Evolutionary conservation across 345 rosid species (phyloP).

Genomic region (Citrus hindsii): DNA sequence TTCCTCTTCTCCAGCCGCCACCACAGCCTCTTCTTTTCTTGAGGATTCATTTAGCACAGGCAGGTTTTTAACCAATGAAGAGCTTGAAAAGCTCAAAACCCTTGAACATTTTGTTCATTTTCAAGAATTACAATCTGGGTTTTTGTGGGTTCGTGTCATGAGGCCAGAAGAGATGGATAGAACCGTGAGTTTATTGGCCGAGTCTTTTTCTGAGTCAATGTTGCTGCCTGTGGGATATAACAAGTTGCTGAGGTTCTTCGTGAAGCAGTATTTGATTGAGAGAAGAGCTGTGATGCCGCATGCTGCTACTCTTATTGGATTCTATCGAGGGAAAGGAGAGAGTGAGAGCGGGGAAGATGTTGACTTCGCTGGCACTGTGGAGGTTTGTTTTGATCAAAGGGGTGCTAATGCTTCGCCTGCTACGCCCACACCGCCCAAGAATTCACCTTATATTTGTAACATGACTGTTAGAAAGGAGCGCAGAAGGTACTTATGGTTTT

Average conservation of each 20-base stretch:
- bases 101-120: conserved; percentile 62
- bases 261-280: conserved; percentile 83
- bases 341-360: conserved; percentile 26
- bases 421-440: conserved; percentile 69
- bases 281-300: conserved; percentile 67
- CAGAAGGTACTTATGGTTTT: conserved; percentile 46
- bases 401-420: conserved; percentile 82
- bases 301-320: conserved; percentile 78
- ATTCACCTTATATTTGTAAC: conserved; percentile 81
- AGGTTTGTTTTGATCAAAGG: conserved; percentile 67
- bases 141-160: conserved; percentile 69
- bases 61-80: conserved; percentile 62
- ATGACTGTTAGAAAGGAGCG: conserved; percentile 76
- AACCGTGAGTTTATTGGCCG: conserved; percentile 64
- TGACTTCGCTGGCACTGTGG: conserved; percentile 85
- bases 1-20: conserved; percentile 36
- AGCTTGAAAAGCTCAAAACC: conserved; percentile 57
- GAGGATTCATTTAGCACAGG: conserved; percentile 58
- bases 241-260: conserved; percentile 60
- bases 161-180: conserved; percentile 68
- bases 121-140: conserved; percentile 54
- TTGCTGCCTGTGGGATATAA: conserved; percentile 58
- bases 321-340: conserved; percentile 40
- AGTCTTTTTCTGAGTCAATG: conserved; percentile 89
- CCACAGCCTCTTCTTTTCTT: conserved; percentile 37